Conservation (phyloP, 768 basidiomycete species). For the Gyrodon lividus region DNA sequence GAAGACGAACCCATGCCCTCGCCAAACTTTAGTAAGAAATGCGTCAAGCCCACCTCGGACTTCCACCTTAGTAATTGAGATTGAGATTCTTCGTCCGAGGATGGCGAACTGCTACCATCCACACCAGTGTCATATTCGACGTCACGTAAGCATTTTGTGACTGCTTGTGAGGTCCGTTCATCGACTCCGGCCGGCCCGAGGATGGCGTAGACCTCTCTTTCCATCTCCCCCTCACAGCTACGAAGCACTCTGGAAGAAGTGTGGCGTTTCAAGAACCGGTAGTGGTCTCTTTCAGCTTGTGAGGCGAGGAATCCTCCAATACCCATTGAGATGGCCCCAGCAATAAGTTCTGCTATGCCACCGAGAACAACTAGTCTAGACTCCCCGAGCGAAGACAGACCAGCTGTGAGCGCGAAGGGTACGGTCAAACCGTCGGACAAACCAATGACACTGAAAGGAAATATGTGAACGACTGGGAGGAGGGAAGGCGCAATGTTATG, state of each 20-base stretch:
- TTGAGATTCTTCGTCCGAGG: slow-evolving; percentile 54
- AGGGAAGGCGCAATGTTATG: background rate
- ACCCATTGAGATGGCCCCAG: slow-evolving; percentile 97
- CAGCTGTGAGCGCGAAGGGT: slow-evolving; percentile 88
- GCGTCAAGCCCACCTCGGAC: slow-evolving; percentile 81
- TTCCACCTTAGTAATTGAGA: slow-evolving; percentile 59
- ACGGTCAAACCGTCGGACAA: slow-evolving; percentile 89
- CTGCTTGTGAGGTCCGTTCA: slow-evolving; percentile 71
- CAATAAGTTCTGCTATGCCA: slow-evolving; percentile 93
- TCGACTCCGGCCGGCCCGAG: slow-evolving; percentile 90
- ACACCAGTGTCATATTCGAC: slow-evolving; percentile 50
- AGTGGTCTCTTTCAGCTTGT: slow-evolving; percentile 95
- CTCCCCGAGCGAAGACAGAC: slow-evolving; percentile 84
- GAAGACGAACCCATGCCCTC: slow-evolving; percentile 72
- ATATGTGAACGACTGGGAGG: slow-evolving; percentile 4
- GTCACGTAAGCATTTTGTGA: slow-evolving; percentile 72
- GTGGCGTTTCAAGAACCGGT: slow-evolving; percentile 71
- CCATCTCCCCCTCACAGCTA: slow-evolving; percentile 93
- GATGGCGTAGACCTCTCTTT: slow-evolving; percentile 88
- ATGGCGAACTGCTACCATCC: slow-evolving; percentile 13
- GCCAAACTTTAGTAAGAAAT: slow-evolving; percentile 96
- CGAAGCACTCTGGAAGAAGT: slow-evolving; percentile 82
- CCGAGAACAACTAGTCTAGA: slow-evolving; percentile 92
- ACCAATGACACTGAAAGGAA: slow-evolving; percentile 69
- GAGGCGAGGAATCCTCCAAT: slow-evolving; percentile 97